phyloP scores from a whole-genome alignment of 1,284 basidiomycete species.

The Apiotrichum gracile region DNA sequence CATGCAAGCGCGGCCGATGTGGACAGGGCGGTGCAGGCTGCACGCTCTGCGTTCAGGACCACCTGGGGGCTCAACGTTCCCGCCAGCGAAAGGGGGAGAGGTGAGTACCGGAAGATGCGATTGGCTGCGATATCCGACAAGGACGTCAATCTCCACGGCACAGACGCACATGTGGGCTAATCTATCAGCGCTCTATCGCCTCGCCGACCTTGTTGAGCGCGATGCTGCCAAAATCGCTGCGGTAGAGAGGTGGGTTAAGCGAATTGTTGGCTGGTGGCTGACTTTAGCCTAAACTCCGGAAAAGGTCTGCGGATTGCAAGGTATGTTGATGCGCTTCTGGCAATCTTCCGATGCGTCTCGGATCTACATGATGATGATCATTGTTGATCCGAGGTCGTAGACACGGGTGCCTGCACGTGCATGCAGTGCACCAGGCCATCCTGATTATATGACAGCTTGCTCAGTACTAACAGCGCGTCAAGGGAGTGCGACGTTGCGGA shows the following conservation, averaged over 20 bases:
- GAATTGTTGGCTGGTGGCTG: conserved; percentile 27
- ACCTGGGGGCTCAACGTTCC: conserved; percentile 86
- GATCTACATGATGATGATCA: too few species aligned
- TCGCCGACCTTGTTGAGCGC: conserved; percentile 85
- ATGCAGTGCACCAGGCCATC: too few species aligned
- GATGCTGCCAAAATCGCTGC: conserved; percentile 65
- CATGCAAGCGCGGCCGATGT: conserved; percentile 57
- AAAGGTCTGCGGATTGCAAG: conserved; percentile 72
- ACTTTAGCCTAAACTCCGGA: conserved; percentile 58
- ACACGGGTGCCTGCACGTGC: too few species aligned
- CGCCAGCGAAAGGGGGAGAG: conserved; percentile 67
- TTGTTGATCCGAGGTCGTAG: too few species aligned
- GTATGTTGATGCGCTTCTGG: conserved; percentile 11
- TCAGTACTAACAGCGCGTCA: not conserved
- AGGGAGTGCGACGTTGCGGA: conserved; percentile 79
- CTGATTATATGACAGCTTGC: not conserved
- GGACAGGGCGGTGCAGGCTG: conserved; percentile 73
- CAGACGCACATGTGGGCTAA: too few species aligned
- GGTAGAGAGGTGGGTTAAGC: conserved; percentile 55
- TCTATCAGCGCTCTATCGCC: conserved; percentile 60
- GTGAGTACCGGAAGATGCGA: conserved; percentile 10
- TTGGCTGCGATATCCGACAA: not conserved
- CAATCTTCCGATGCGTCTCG: too few species aligned
- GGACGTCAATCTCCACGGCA: not conserved
- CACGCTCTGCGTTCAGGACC: conserved; percentile 71